Percentiles rank a stretch among this genome's conserved stretches.
Conservation (phyloP, 192 early-diverging fungal genomes). For the Umbelopsis ramanniana region DNA sequence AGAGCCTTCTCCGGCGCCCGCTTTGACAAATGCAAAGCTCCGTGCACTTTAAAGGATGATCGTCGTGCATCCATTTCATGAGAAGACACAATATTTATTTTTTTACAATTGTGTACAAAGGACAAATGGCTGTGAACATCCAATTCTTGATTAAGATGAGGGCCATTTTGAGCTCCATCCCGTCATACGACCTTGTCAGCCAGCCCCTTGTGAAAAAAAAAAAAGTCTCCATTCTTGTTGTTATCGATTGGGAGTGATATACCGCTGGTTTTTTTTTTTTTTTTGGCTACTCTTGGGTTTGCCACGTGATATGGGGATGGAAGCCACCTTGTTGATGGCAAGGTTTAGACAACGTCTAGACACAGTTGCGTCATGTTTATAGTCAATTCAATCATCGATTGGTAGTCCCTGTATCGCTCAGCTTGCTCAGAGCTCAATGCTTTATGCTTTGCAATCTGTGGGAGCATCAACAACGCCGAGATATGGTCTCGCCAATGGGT, state of each 20-base stretch:
- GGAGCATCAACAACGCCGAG: background rate
- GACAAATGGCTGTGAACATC: no score
- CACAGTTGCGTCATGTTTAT: constrained; percentile 1
- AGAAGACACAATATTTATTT: no score
- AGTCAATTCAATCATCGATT: background rate
- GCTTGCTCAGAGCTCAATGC: background rate
- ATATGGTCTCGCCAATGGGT: background rate
- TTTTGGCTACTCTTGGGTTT: no score
- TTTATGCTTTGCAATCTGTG: background rate
- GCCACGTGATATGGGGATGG: no score
- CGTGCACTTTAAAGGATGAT: background rate
- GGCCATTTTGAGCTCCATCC: no score
- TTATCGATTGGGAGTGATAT: background rate
- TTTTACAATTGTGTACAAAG: no score
- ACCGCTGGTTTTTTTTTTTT: no score
- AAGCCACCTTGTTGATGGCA: no score
- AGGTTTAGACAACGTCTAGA: background rate
- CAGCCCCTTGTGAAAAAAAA: no score
- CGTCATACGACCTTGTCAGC: background rate
- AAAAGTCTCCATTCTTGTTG: no score
- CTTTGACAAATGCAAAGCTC: constrained; percentile 4
- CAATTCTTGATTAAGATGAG: no score
- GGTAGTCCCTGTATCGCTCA: background rate
- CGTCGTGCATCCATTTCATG: background rate
- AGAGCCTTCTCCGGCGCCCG: background rate